Percentiles rank a stretch among this genome's conserved stretches.
Conservation (phyloP, 495 filamentous ascomycete genomes). For the Aspergillus nidulans region DNA sequence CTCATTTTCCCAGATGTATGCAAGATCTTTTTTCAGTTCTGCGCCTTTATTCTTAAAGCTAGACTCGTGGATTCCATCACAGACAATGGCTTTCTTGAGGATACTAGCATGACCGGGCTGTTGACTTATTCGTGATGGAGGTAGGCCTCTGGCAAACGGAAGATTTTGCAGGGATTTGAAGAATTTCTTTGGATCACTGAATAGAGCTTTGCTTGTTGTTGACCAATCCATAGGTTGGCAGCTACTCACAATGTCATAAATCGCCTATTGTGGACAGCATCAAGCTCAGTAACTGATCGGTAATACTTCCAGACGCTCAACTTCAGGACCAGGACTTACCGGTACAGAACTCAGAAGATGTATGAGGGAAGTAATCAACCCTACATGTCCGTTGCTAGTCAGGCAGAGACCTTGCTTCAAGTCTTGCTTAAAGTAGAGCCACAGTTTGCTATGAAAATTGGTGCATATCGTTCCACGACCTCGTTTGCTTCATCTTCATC, state of each 20-base stretch:
- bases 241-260: slow-evolving; percentile 8
- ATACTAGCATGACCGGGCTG: slow-evolving; percentile 2
- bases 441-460: slow-evolving; percentile 13
- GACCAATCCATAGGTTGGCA: slow-evolving; percentile 11
- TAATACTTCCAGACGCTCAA: slow-evolving; percentile 1
- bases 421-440: slow-evolving; percentile 10
- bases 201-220: slow-evolving; percentile 10
- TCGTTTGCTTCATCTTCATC: slow-evolving; percentile 14
- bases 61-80: slow-evolving; percentile 16
- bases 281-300: slow-evolving; percentile 13
- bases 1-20: slow-evolving; percentile 16
- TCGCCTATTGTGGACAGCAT: slow-evolving; percentile 10
- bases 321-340: slow-evolving; percentile 15
- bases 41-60: slow-evolving; percentile 12
- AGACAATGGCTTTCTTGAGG: slow-evolving; percentile 17
- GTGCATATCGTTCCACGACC: slow-evolving; percentile 10
- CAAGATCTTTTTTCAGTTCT: slow-evolving; percentile 12
- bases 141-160: slow-evolving; percentile 14
- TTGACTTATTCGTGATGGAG: slow-evolving; percentile 13
- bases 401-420: slow-evolving; percentile 16
- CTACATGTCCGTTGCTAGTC: slow-evolving; percentile 17
- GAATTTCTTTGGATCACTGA: slow-evolving; percentile 13
- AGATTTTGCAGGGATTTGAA: slow-evolving; percentile 4
- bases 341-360: slow-evolving; percentile 11
- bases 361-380: slow-evolving; percentile 13